Evolutionary conservation across 768 basidiomycete species (phyloP).

Genomic region (Suillus lakei): DNA sequence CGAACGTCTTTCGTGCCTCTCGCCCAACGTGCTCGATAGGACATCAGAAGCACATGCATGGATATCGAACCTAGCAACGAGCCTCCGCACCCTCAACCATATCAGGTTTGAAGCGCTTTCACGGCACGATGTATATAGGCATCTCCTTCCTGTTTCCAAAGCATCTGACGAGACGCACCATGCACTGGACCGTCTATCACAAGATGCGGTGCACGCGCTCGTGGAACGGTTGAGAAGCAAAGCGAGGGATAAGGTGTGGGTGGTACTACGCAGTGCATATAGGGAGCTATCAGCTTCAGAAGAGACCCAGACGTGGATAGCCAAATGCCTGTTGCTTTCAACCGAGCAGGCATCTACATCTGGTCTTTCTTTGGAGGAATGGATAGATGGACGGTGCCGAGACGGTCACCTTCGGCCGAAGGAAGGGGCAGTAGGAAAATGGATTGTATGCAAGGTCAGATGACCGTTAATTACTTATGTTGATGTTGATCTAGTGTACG

Average conservation of each 20-base stretch:
- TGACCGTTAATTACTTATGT: slow-evolving; percentile 19
- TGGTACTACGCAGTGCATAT: slow-evolving; percentile 62
- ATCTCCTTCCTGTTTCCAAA: slow-evolving; percentile 19
- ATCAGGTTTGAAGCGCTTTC: slow-evolving; percentile 54
- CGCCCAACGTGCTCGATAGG: slow-evolving; percentile 42
- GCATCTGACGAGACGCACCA: slow-evolving; percentile 15
- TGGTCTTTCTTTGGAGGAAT: slow-evolving; percentile 48
- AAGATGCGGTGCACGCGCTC: slow-evolving; percentile 49
- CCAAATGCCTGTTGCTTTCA: slow-evolving; percentile 50
- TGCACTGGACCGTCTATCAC: slow-evolving; percentile 26
- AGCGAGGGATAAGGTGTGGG: slow-evolving; percentile 61
- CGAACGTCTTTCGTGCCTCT: slow-evolving; percentile 22
- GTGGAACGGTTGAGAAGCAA: slow-evolving; percentile 54
- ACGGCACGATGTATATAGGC: slow-evolving; percentile 27
- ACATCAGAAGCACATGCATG: slow-evolving; percentile 47
- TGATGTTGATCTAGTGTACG: background rate
- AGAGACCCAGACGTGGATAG: slow-evolving; percentile 52
- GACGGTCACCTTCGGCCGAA: slow-evolving; percentile 58
- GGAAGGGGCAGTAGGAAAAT: slow-evolving; percentile 57
- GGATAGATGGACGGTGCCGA: slow-evolving; percentile 50
- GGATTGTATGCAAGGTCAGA: slow-evolving; percentile 62
- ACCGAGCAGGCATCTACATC: slow-evolving; percentile 35
- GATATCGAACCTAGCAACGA: slow-evolving; percentile 55
- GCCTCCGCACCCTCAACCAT: slow-evolving; percentile 61
- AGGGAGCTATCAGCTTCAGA: slow-evolving; percentile 53